Evolutionary conservation across 331 rosid genomes (phyloP).

Genomic region (Saraca asoca): DNA sequence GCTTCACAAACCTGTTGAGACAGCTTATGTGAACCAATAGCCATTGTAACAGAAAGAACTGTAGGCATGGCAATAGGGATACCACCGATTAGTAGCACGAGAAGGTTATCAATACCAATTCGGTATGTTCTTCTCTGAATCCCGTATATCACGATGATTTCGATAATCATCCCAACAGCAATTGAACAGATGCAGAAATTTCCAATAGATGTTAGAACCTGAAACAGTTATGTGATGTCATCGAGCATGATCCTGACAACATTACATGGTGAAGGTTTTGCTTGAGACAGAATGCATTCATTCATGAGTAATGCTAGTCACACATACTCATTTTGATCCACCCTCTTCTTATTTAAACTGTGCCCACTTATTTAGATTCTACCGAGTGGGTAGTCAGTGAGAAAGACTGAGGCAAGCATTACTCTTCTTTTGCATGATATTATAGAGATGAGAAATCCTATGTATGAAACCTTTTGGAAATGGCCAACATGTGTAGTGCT

Average conservation of each 20-base stretch:
- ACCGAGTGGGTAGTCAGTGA: no score
- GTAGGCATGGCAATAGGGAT: slow-evolving; percentile 92
- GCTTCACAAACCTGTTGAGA: slow-evolving; percentile 60
- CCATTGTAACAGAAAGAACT: slow-evolving; percentile 89
- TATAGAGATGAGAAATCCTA: background rate
- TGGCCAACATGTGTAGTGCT: slow-evolving; percentile 76
- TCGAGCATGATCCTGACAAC: slow-evolving; percentile 11
- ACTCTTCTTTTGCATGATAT: background rate
- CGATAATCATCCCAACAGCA: slow-evolving; percentile 68
- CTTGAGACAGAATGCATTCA: slow-evolving; percentile 1
- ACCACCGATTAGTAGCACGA: slow-evolving; percentile 79
- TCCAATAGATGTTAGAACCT: slow-evolving; percentile 75
- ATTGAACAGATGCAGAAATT: slow-evolving; percentile 80
- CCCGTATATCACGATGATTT: slow-evolving; percentile 62
- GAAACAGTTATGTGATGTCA: slow-evolving; percentile 29
- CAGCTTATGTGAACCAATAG: slow-evolving; percentile 68
- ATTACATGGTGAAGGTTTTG: background rate
- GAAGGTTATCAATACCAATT: slow-evolving; percentile 64
- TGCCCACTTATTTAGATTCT: no score
- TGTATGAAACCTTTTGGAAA: slow-evolving; percentile 60
- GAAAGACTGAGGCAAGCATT: no score
- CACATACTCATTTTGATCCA: no score
- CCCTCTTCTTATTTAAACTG: no score
- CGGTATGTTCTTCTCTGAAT: slow-evolving; percentile 38
- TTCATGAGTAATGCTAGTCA: background rate